phyloP scores from a whole-genome alignment of 2,329 filamentous ascomycete species.

The Beauveria medogensis region DNA sequence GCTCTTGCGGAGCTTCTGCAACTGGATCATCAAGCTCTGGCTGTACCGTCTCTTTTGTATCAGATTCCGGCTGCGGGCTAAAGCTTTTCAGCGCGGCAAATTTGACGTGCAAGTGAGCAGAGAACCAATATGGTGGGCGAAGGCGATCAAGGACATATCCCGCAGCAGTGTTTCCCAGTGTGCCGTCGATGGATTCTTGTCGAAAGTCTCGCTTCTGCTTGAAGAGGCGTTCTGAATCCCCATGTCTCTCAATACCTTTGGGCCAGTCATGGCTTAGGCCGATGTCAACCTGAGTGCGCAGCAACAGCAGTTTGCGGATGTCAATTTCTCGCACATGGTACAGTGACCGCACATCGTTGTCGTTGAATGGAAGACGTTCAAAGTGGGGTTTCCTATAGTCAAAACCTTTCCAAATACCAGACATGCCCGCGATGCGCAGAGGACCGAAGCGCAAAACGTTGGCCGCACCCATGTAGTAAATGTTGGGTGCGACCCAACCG shows the following conservation, averaged over 20 bases:
- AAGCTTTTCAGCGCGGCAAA: conserved; percentile 64
- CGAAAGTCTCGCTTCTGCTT: conserved; percentile 66
- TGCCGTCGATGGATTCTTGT: conserved; percentile 65
- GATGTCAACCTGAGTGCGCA: conserved; percentile 83
- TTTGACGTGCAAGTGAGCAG: conserved; percentile 86
- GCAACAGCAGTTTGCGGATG: conserved; percentile 76
- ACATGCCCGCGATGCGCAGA: conserved; percentile 79
- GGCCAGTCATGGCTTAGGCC: conserved; percentile 97
- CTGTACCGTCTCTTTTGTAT: not conserved
- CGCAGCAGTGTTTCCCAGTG: conserved; percentile 72
- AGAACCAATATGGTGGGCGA: conserved; percentile 82
- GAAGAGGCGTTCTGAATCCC: conserved; percentile 62
- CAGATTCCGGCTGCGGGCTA: conserved; percentile 24
- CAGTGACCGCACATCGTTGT: conserved; percentile 67
- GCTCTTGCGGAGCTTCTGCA: conserved; percentile 13
- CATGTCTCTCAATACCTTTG: conserved; percentile 68
- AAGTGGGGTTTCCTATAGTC: conserved; percentile 78
- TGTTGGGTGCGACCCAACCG: conserved; percentile 93
- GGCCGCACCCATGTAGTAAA: conserved; percentile 92
- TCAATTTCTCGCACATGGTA: conserved; percentile 90
- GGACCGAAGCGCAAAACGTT: conserved; percentile 80
- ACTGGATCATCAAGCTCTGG: not conserved
- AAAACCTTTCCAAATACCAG: conserved; percentile 89
- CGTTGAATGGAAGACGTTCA: conserved; percentile 78
- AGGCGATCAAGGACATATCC: conserved; percentile 73